Evolutionary conservation across 108 stramenopile species (phyloP), one percentile per base, ranked within the genome.

Genomic region (Stephanodiscus triporus): DNA sequence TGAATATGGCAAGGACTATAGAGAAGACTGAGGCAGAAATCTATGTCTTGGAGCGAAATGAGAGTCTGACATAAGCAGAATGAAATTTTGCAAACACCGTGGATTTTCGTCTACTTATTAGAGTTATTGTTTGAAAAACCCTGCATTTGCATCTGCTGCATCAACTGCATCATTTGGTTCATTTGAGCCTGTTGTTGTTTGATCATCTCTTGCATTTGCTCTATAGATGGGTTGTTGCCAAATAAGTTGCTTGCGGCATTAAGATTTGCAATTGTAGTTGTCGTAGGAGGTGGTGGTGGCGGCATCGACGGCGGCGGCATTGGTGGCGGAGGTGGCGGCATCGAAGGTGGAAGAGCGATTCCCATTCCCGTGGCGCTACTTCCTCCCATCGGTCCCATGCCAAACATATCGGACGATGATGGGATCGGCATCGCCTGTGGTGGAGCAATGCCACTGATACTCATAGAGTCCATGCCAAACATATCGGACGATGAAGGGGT

Each of bases 91-190:
- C 32, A 34, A 34, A 14, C 63, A n/a, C 27, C 1, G 32, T 42
- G 17, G 26, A 24, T n/a, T n/a, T n/a, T n/a, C n/a, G n/a, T n/a
- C n/a, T n/a, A n/a, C n/a, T 16, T 59, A 29, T 55, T 55, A 22
- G 55, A 29, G 9, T 32, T 16, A 37, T 59, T 59, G 42, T 32
- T 65, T 37, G 64, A n/a, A 34, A 34, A 34, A 66, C 34, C 50
- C 45, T 59, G 70, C 74, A 67, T 75, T 67, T 67, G 65, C 48
- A 75, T 75, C 32, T 65, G 34, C 20, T 59, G 66, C 79, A 80
- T 80, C 79, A 80, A 64, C 26, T 63, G 34, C 79, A 80, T 80
- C 79, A 80, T 80, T 61, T 80, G 66, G 17, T 73, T 57, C 79
- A 80, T 73, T 42, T 80, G 79, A 19, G 58, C 42, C 58, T 80